Evolutionary conservation across 2,329 filamentous ascomycete species (phyloP), one percentile per base, ranked within the genome.

Genomic region (Fusarium haematococcum): DNA sequence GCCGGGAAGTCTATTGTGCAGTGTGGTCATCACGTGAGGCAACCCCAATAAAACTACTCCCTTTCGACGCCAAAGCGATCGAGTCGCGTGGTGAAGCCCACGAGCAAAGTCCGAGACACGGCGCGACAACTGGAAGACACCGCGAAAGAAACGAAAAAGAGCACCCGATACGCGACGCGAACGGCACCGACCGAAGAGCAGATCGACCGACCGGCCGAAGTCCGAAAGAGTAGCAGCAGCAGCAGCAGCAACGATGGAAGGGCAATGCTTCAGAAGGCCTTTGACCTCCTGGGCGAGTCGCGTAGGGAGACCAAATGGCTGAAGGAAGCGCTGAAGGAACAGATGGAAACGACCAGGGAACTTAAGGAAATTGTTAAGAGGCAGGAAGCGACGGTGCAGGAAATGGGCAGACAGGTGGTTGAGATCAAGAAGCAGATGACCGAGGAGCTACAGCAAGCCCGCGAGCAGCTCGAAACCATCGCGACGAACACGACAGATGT

Each of bases 121-220:
- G 50, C 61, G 50, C 61, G 45, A 64, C 50, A 57, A 57, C 33
- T 64, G 7, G 62, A 64, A 35, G 62, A 64, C 3, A 57, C 62
- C 10, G 50, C 62, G 11, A 64, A n/a, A 64, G 62, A 64, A 64
- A 56, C 50, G 50, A 52, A 52, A 45, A 8, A 23, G 25, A 64
- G 18, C 4, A 61, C 58, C 4, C 30, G 62, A 37, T 52, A 37
- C 4, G 23, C 37, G 11, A 64, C 39, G 27, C 48, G 50, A 64
- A 56, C 52, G 32, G n/a, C 20, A 59, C 23, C 56, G 20, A 20
- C 37, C 25, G 56, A 59, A 59, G 56, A 39, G 37, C 33, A 59
- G 33, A 39, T 39, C 56, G 56, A 59, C 23, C 56, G 37, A 39
- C 32, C 56, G 18, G n/a, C 23, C 35, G 56, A 59, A 39, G 16